phyloP scores from a whole-genome alignment of 1,284 basidiomycete genomes.

The Omphalotus olearius region DNA sequence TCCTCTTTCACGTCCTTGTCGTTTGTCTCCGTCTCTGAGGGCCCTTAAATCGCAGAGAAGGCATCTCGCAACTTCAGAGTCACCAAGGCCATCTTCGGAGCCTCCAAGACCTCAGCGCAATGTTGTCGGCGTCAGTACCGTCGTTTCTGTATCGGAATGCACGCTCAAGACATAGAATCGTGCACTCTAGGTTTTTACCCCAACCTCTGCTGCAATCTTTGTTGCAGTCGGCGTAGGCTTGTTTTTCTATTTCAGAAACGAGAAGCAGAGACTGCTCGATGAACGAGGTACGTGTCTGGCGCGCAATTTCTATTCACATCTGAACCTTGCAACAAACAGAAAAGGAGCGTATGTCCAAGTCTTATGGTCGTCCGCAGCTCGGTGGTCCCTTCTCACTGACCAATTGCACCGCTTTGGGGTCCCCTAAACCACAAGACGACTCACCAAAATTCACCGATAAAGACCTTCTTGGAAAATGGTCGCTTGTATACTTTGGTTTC shows the following conservation, averaged over 20 bases:
- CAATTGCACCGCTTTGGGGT: slow-evolving; percentile 19
- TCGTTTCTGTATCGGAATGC: slow-evolving; percentile 1
- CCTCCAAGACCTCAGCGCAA: slow-evolving; percentile 13
- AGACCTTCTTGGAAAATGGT: slow-evolving; percentile 84
- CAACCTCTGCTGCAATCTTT: slow-evolving; percentile 80
- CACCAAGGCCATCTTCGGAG: slow-evolving; percentile 1
- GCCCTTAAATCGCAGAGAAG: background rate
- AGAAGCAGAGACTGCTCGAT: slow-evolving; percentile 80
- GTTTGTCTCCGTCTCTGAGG: background rate
- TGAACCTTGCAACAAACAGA: background rate
- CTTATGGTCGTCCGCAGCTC: slow-evolving; percentile 72
- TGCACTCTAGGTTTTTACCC: slow-evolving; percentile 75
- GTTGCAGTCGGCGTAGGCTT: slow-evolving; percentile 78
- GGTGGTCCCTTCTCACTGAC: slow-evolving; percentile 87
- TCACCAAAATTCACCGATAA: slow-evolving; percentile 75
- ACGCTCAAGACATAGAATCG: background rate
- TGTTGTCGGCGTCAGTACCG: slow-evolving; percentile 36
- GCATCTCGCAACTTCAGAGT: slow-evolving; percentile 1
- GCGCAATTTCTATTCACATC: background rate
- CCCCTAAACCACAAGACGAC: background rate
- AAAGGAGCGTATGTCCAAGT: slow-evolving; percentile 60
- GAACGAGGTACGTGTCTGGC: slow-evolving; percentile 51
- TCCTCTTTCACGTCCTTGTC: no score
- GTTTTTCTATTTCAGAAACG: slow-evolving; percentile 85
- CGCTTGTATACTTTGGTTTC: slow-evolving; percentile 94